Base-by-base conservation (phyloP, 805 yeast genomes). In the Sugiyamaella smithiae region DNA sequence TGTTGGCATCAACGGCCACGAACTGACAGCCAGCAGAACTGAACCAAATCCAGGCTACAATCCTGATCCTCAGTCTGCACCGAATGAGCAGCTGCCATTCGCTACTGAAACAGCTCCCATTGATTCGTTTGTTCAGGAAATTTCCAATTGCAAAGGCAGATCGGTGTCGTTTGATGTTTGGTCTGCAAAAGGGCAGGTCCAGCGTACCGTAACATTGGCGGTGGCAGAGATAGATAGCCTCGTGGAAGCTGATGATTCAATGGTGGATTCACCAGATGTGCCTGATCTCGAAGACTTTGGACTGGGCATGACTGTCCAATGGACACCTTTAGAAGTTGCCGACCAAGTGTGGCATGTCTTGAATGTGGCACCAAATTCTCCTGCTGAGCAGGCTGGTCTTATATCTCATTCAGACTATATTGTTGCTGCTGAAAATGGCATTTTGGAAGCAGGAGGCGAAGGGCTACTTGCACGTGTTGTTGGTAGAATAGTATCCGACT, bases 311-410 rank as follows among this genome's bases (percentile, higher is more conserved):
- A 70, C 84, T 9, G 70, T 88, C 1, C 95, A 88, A 61, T 81
- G 95, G 71, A 80, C 88, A 1, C 88, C 95, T 16, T 61, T 89
- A 33, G 72, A 76, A 25, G 77, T 88, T 0, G 80, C 95, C 0
- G 85, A 91, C 1, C 84, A 79, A 61, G 95, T 89, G 9, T 91
- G 96, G 85, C 95, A 89, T 57, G 81, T 91, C 31, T 67, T 91
- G 47, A 78, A 77, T 50, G 82, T 91, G 9, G 82, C 83, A 49
- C 80, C 81, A 9, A 77, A 78, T 49, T 79, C 89, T 0, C 97
- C 97, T 0, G 97, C 96, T 0, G 84, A 84, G 55, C 69, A 69
- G 44, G 88, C 96, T 0, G 96, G 93, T 12, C 75, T 91, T 35
- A 73, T 87, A 29, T 89, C 96, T 0, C 86, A 85, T 58, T 77